Evolutionary conservation across 2,329 filamentous ascomycete genomes (phyloP).

Genomic region (Fusarium beomiforme): DNA sequence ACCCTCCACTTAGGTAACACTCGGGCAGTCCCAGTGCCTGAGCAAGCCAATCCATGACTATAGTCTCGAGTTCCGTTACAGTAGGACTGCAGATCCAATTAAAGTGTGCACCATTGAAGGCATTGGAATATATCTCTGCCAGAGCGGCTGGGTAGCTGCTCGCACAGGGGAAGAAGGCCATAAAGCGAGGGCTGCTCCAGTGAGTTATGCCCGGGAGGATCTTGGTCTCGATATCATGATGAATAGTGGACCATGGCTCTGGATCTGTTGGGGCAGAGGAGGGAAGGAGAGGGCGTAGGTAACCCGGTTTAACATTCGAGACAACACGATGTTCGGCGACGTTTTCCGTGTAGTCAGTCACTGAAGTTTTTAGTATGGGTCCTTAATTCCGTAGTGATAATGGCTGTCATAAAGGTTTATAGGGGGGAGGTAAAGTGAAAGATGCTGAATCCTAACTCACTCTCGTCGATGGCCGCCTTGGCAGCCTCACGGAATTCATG

Average conservation of each 20-base stretch:
- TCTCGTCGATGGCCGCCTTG: constrained; percentile 82
- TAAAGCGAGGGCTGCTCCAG: constrained; percentile 94
- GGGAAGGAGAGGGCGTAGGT: constrained; percentile 83
- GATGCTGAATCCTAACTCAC: constrained; percentile 59
- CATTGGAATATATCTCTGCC: constrained; percentile 90
- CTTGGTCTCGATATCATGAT: constrained; percentile 82
- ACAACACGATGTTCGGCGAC: constrained; percentile 77
- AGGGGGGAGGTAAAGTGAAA: background rate
- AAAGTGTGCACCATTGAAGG: constrained; percentile 91
- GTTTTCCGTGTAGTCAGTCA: constrained; percentile 84
- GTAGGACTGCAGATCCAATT: constrained; percentile 97
- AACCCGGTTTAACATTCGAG: constrained; percentile 83
- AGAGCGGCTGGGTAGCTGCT: constrained; percentile 86
- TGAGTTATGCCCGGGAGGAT: constrained; percentile 94
- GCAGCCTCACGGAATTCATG: constrained; percentile 82
- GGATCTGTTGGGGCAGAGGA: constrained; percentile 69
- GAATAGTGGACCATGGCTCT: constrained; percentile 82
- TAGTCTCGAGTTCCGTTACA: constrained; percentile 91
- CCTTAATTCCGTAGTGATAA: background rate
- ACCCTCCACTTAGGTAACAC: constrained; percentile 77
- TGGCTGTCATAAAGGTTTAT: background rate
- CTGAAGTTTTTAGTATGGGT: constrained; percentile 53
- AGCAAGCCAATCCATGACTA: constrained; percentile 92
- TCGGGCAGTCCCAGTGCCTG: constrained; percentile 77
- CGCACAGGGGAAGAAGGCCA: constrained; percentile 92